Conservation (phyloP, 2,329 filamentous ascomycete genomes). For the Magnaporthiopsis incrustans region DNA sequence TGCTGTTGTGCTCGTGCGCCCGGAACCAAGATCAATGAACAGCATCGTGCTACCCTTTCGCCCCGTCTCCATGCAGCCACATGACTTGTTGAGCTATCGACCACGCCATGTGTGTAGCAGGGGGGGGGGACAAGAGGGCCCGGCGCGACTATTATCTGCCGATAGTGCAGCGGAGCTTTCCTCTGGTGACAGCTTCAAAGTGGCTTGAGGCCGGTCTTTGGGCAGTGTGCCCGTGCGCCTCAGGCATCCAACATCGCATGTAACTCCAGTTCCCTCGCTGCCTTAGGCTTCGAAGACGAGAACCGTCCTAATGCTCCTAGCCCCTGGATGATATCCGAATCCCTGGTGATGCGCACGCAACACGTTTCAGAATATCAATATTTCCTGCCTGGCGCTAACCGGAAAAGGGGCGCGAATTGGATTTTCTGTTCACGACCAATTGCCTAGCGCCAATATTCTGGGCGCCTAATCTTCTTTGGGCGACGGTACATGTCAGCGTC, state of each 20-base stretch:
- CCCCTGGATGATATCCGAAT: background rate
- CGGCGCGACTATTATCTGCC: background rate
- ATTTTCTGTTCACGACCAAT: background rate
- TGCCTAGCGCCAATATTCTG: background rate
- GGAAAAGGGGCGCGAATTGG: background rate
- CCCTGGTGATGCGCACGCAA: constrained; percentile 6
- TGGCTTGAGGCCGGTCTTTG: no score
- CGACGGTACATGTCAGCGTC: background rate
- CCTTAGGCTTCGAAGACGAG: background rate
- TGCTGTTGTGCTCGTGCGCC: background rate
- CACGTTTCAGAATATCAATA: constrained; percentile 11
- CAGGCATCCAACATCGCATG: background rate
- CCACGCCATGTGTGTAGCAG: background rate
- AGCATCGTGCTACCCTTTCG: background rate
- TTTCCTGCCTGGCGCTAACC: background rate
- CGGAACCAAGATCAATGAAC: background rate
- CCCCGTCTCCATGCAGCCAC: background rate
- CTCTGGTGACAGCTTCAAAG: background rate
- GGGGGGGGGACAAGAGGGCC: no score
- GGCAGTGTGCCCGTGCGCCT: background rate
- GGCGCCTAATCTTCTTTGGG: background rate
- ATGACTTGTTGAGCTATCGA: background rate
- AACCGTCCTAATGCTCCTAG: background rate
- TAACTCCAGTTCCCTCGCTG: no score
- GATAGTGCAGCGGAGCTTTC: background rate